Conservation (phyloP, 352 stramenopile species). For the Phytopythium cucurbitacearum region DNA sequence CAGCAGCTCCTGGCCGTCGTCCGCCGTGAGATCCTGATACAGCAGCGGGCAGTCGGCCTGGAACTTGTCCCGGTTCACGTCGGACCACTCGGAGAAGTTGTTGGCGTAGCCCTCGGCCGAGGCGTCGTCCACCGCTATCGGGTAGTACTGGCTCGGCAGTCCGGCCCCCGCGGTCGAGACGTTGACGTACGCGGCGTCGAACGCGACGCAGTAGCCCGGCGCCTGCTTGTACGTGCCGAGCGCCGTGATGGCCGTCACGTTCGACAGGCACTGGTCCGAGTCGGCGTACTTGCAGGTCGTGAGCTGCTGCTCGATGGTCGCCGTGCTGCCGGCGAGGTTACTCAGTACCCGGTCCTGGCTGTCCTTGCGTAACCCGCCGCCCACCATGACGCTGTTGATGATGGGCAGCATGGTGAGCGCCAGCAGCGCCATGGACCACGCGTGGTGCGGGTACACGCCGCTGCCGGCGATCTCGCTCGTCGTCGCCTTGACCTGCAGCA, state of each 20-base stretch:
- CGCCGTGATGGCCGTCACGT: constrained; percentile 38
- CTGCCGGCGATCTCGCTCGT: constrained; percentile 36
- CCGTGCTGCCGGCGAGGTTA: neutral
- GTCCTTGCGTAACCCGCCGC: constrained; percentile 9
- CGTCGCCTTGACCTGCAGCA: constrained; percentile 31
- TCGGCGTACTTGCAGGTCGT: constrained; percentile 70
- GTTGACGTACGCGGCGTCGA: constrained; percentile 63
- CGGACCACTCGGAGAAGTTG: constrained; percentile 68
- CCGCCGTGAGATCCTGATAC: constrained; percentile 54
- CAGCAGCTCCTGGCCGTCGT: constrained; percentile 42
- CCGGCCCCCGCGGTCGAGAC: constrained; percentile 22
- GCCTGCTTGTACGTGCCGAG: constrained; percentile 53
- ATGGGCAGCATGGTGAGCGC: constrained; percentile 35
- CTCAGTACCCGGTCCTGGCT: constrained; percentile 1
- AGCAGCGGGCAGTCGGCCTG: constrained; percentile 61
- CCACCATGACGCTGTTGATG: constrained; percentile 37
- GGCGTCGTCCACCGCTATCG: constrained; percentile 52
- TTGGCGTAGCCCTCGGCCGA: constrained; percentile 54
- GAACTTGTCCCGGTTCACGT: constrained; percentile 56
- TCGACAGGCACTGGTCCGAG: constrained; percentile 48
- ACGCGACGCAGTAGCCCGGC: constrained; percentile 44
- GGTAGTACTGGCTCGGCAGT: constrained; percentile 59
- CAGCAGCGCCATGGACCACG: constrained; percentile 37
- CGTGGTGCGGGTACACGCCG: constrained; percentile 32
- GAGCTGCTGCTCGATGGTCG: constrained; percentile 34